These are phyloP conservation scores for Ophiostoma himal-ulmi DNA, from an alignment of 2,329 filamentous ascomycete genomes.

Conservation along the genomic window DNA sequence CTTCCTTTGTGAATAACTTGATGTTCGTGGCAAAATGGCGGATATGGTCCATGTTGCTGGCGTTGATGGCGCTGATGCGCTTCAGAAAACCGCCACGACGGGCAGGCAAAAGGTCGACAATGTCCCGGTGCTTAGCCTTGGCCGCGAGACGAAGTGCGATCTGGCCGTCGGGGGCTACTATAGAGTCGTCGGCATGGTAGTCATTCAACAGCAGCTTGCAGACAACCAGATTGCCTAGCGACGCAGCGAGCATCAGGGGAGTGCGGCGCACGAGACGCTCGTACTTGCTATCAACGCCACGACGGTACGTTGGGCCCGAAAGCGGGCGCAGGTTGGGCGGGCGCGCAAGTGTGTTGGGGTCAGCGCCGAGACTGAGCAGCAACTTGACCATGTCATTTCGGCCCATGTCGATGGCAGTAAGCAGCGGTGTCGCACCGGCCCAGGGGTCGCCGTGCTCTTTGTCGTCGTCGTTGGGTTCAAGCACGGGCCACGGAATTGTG, in stretches of 20 bases:
- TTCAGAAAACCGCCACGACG: constrained; percentile 37
- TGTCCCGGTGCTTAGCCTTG: constrained; percentile 37
- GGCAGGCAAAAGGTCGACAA: constrained; percentile 40
- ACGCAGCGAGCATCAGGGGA: constrained; percentile 41
- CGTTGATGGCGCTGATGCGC: constrained; percentile 35
- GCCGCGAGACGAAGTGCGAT: constrained; percentile 43
- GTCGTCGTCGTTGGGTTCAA: not conserved
- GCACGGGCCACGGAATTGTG: not conserved
- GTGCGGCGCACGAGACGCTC: constrained; percentile 36
- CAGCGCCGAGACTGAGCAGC: constrained; percentile 35
- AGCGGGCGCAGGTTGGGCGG: constrained; percentile 7
- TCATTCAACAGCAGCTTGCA: constrained; percentile 39
- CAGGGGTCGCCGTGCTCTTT: constrained; percentile 9
- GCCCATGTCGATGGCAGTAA: constrained; percentile 34
- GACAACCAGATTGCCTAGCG: constrained; percentile 37
- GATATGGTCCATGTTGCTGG: constrained; percentile 29
- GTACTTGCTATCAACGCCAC: not conserved
- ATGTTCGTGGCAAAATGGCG: constrained; percentile 14
- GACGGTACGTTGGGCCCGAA: not conserved
- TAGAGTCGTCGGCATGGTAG: constrained; percentile 38
- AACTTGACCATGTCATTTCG: constrained; percentile 33
- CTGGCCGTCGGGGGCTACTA: constrained; percentile 43
- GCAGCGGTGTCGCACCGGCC: constrained; percentile 34
- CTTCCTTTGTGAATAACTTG: not conserved
- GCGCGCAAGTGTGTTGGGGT: constrained; percentile 31